A percentile compares a stretch with the other conserved stretches of the same genome.
These are phyloP conservation scores for Solanum sitiens DNA, from an alignment of 257 asterid species.

Conservation along the genomic window DNA sequence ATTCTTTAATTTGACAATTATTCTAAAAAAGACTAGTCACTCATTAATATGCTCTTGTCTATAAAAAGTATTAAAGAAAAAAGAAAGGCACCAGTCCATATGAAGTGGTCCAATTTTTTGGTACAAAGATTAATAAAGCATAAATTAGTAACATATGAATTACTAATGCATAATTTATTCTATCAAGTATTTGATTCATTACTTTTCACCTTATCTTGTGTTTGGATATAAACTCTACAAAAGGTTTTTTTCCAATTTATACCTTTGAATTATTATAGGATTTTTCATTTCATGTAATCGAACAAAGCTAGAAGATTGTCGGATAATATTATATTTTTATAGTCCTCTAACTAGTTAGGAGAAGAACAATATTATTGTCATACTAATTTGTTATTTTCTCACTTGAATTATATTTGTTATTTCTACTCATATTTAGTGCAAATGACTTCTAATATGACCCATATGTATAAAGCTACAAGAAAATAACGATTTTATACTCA, in stretches of 20 bases:
- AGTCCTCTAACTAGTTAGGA: neutral
- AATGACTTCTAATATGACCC: too few species aligned
- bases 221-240: neutral
- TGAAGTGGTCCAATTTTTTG: neutral
- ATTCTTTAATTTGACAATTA: neutral
- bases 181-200: neutral
- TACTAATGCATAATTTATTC: too few species aligned
- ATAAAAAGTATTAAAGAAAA: neutral
- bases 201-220: neutral
- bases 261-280: too few species aligned
- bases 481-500: too few species aligned
- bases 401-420: neutral
- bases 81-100: neutral
- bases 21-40: neutral
- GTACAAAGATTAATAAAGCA: neutral
- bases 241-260: too few species aligned
- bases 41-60: neutral
- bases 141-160: too few species aligned
- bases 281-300: neutral
- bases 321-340: neutral
- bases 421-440: too few species aligned
- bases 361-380: neutral
- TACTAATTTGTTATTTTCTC: neutral
- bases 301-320: too few species aligned
- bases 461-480: too few species aligned